Evolutionary conservation across 805 yeast genomes (phyloP).

Genomic region (Jamesozyma jinghongensis): DNA sequence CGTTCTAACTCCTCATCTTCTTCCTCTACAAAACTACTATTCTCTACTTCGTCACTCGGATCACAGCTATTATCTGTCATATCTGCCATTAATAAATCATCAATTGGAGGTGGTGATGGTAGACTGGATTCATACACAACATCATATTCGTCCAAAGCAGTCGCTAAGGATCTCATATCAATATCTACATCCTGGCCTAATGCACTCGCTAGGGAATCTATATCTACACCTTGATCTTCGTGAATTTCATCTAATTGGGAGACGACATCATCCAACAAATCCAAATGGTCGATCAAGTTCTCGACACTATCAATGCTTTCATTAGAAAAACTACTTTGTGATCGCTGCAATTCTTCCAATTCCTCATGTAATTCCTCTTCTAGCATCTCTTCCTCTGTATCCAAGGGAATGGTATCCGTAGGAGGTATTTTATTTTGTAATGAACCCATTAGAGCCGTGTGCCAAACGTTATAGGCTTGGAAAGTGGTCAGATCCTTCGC

Average conservation of each 20-base stretch:
- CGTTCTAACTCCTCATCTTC: constrained; percentile 2
- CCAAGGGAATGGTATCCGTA: neutral
- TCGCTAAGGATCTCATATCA: constrained; percentile 16
- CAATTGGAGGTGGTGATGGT: neutral
- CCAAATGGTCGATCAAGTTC: constrained; percentile 2
- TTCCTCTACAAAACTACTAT: constrained; percentile 4
- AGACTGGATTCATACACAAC: constrained; percentile 7
- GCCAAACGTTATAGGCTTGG: constrained; percentile 19
- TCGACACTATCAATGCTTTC: neutral
- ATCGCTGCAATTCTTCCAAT: neutral
- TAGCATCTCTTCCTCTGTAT: constrained; percentile 1
- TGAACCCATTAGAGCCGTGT: constrained; percentile 7
- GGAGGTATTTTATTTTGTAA: constrained; percentile 1
- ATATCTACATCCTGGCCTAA: neutral
- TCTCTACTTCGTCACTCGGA: neutral
- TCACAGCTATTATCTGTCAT: neutral
- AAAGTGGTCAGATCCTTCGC: constrained; percentile 13
- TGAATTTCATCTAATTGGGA: constrained; percentile 6
- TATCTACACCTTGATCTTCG: constrained; percentile 6
- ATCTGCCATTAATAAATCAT: neutral
- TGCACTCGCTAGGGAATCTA: constrained; percentile 3
- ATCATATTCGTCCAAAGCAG: constrained; percentile 27
- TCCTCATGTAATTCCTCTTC: constrained; percentile 9
- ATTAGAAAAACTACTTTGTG: neutral
- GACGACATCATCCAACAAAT: constrained; percentile 2